phyloP scores from a whole-genome alignment of 2,329 filamentous ascomycete species.

The Zymoseptoria brevis region DNA sequence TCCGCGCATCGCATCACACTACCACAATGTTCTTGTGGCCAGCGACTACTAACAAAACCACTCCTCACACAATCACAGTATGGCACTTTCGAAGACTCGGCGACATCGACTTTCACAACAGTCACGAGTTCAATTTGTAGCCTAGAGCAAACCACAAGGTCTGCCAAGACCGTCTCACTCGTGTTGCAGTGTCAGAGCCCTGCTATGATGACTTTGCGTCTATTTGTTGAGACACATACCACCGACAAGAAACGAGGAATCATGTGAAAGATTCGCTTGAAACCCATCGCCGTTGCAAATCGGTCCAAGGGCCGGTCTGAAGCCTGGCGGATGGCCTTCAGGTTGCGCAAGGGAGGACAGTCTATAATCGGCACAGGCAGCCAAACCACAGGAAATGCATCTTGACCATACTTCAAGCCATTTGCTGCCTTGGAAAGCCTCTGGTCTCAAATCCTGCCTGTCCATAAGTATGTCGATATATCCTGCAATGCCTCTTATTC shows the following conservation, averaged over 20 bases:
- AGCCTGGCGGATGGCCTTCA: neutral
- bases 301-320: neutral
- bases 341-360: neutral
- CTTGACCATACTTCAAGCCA: neutral
- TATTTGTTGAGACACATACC: slow-evolving; percentile 43
- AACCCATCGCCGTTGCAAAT: neutral
- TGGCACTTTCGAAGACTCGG: slow-evolving; percentile 92
- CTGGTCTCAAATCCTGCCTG: neutral
- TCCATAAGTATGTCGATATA: neutral
- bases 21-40: no score
- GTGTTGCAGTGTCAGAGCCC: slow-evolving; percentile 80
- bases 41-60: neutral
- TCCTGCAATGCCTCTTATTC: neutral
- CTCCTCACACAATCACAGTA: neutral
- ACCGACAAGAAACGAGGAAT: neutral
- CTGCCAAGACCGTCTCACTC: slow-evolving; percentile 83
- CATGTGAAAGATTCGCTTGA: neutral
- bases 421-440: neutral
- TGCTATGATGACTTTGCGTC: slow-evolving; percentile 81
- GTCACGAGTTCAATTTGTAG: slow-evolving; percentile 82
- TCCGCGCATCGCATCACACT: no score
- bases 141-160: slow-evolving; percentile 70
- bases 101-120: slow-evolving; percentile 55
- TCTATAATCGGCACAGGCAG: neutral
- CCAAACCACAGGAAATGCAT: neutral